A percentile compares a stretch with the other conserved stretches of the same genome.
These are phyloP conservation scores for Claviceps quebecensis DNA, from an alignment of 2,329 filamentous ascomycete genomes.

Conservation along the genomic window DNA sequence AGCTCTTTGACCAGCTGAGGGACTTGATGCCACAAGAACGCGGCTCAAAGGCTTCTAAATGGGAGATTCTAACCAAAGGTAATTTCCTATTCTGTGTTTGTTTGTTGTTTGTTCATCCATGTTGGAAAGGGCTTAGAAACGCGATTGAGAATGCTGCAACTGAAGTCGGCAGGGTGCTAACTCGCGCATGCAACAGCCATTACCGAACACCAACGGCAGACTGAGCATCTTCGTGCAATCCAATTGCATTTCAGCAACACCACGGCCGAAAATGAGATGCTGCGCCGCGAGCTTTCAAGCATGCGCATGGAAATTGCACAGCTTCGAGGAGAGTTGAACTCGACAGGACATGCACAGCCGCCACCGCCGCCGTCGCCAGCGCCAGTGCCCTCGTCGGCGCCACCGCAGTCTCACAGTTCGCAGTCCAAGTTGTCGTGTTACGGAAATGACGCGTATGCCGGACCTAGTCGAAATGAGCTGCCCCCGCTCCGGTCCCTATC, in stretches of 20 bases:
- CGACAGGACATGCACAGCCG: conserved; percentile 11
- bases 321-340: conserved; percentile 23
- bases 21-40: conserved; percentile 68
- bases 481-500: conserved; percentile 37
- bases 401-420: conserved; percentile 6
- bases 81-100: conserved; percentile 12
- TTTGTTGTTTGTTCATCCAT: too few species aligned
- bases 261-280: conserved; percentile 29
- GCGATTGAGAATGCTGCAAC: too few species aligned
- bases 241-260: conserved; percentile 29
- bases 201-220: conserved; percentile 43
- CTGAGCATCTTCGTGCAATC: conserved; percentile 32
- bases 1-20: conserved; percentile 67
- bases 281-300: conserved; percentile 35
- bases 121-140: too few species aligned
- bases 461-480: conserved; percentile 32
- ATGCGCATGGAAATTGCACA: conserved; percentile 35
- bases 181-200: conserved; percentile 31
- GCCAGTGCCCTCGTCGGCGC: conserved; percentile 9
- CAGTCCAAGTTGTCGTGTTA: conserved; percentile 10
- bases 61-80: conserved; percentile 82
- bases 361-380: conserved; percentile 14
- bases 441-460: conserved; percentile 17
- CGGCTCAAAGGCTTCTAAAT: conserved; percentile 76
- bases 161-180: neutral